Evolutionary conservation across 2,329 filamentous ascomycete genomes (phyloP).

Genomic region (Diplocarpon mali): DNA sequence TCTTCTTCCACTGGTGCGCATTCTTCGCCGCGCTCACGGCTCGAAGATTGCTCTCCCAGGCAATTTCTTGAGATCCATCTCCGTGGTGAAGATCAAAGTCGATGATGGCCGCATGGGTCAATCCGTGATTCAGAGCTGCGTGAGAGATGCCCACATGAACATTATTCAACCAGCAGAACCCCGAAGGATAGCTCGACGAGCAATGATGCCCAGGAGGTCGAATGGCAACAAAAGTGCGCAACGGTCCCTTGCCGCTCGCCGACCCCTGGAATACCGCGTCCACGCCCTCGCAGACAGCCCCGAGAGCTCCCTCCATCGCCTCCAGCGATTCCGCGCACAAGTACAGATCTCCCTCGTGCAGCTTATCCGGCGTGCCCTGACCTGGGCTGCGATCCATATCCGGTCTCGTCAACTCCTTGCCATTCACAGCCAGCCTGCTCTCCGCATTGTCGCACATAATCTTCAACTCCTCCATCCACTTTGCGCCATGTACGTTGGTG

Average conservation of each 20-base stretch:
- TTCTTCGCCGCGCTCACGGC: constrained; percentile 55
- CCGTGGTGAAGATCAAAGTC: constrained; percentile 90
- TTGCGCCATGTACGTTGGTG: constrained; percentile 78
- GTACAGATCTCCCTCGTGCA: constrained; percentile 88
- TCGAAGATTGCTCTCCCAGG: constrained; percentile 80
- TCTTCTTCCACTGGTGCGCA: constrained; percentile 65
- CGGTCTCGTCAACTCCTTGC: constrained; percentile 66
- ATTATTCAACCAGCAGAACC: constrained; percentile 98
- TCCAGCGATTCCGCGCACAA: constrained; percentile 75
- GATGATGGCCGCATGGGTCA: constrained; percentile 61
- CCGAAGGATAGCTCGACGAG: constrained; percentile 77
- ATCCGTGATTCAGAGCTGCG: constrained; percentile 67
- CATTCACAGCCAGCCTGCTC: constrained; percentile 62
- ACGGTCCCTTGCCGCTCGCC: constrained; percentile 40
- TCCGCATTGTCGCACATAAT: constrained; percentile 75
- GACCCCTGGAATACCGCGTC: constrained; percentile 63
- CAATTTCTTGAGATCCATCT: constrained; percentile 88
- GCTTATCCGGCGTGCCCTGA: constrained; percentile 34
- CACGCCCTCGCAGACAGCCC: constrained; percentile 86
- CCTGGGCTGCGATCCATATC: constrained; percentile 44
- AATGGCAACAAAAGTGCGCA: constrained; percentile 81
- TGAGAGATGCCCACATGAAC: constrained; percentile 95
- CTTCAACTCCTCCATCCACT: constrained; percentile 90
- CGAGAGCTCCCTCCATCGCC: constrained; percentile 82
- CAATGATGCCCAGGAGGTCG: constrained; percentile 94